These are phyloP conservation scores for Exophiala lecanii-corni DNA, from an alignment of 2,329 filamentous ascomycete species.

Conservation along the genomic window DNA sequence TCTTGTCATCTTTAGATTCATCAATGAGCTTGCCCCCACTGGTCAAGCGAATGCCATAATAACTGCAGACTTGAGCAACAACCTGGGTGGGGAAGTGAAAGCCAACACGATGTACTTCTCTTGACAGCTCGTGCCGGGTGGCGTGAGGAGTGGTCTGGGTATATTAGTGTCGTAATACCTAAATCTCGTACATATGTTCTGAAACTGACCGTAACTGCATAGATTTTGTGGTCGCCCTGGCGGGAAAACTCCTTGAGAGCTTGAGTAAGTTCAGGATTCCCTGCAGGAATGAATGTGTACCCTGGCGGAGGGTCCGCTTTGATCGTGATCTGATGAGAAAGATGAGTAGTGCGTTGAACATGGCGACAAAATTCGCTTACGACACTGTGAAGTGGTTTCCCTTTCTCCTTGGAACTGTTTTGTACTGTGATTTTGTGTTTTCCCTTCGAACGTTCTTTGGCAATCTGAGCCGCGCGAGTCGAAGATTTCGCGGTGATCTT, in stretches of 20 bases:
- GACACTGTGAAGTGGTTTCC: conserved; percentile 52
- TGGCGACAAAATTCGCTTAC: conserved; percentile 33
- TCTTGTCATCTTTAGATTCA: conserved; percentile 22
- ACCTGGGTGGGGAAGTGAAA: conserved; percentile 60
- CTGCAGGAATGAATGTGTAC: conserved; percentile 59
- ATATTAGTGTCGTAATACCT: conserved; percentile 10
- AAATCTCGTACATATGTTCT: neutral
- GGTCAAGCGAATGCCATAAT: conserved; percentile 43
- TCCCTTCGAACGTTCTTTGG: conserved; percentile 30
- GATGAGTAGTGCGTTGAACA: conserved; percentile 15
- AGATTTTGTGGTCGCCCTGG: conserved; percentile 49
- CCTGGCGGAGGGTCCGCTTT: conserved; percentile 51
- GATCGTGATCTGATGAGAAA: conserved; percentile 47
- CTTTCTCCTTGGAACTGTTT: conserved; percentile 53
- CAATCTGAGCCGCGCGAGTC: conserved; percentile 19
- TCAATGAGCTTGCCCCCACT: conserved; percentile 44
- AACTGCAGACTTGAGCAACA: conserved; percentile 52
- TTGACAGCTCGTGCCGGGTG: conserved; percentile 50
- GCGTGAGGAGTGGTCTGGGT: conserved; percentile 46
- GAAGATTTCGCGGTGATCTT: conserved; percentile 12
- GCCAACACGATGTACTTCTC: conserved; percentile 58
- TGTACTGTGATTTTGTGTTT: conserved; percentile 57
- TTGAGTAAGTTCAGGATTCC: conserved; percentile 55
- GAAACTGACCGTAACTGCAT: conserved; percentile 58
- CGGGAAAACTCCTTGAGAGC: conserved; percentile 58